These are phyloP conservation scores for Seiridium cupressi DNA, from an alignment of 2,329 filamentous ascomycete species.

Conservation along the genomic window DNA sequence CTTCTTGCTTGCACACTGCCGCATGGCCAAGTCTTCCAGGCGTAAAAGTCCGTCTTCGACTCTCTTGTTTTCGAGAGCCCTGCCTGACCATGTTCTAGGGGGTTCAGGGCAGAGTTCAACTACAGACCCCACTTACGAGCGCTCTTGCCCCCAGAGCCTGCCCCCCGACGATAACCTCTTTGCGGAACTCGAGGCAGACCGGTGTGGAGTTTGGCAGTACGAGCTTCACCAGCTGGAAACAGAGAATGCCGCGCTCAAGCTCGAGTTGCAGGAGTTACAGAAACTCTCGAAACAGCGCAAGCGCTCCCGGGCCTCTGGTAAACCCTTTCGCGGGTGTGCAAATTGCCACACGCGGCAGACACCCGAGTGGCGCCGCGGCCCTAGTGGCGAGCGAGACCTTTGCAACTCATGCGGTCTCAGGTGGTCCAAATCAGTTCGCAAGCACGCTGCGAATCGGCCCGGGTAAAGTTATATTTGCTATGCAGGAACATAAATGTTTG, in stretches of 20 bases:
- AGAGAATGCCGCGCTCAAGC: background rate
- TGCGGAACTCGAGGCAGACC: background rate
- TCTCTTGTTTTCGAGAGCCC: background rate
- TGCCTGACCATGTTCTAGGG: background rate
- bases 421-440: constrained; percentile 65
- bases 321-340: constrained; percentile 68
- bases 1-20: background rate
- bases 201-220: background rate
- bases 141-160: background rate
- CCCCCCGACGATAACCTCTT: background rate
- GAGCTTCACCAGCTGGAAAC: background rate
- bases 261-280: background rate
- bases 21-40: background rate
- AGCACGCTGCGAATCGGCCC: background rate
- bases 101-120: no score
- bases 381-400: constrained; percentile 82
- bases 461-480: no score
- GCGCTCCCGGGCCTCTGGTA: background rate
- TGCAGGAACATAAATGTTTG: no score
- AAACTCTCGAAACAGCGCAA: background rate
- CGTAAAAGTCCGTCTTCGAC: background rate
- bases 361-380: constrained; percentile 86
- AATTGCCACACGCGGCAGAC: constrained; percentile 84
- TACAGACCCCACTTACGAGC: no score
- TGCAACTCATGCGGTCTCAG: constrained; percentile 89